Evolutionary conservation across 225 moss, liverwort and hornwort genomes (phyloP).

Genomic region (Bryoerythrophyllum caledonicum): DNA sequence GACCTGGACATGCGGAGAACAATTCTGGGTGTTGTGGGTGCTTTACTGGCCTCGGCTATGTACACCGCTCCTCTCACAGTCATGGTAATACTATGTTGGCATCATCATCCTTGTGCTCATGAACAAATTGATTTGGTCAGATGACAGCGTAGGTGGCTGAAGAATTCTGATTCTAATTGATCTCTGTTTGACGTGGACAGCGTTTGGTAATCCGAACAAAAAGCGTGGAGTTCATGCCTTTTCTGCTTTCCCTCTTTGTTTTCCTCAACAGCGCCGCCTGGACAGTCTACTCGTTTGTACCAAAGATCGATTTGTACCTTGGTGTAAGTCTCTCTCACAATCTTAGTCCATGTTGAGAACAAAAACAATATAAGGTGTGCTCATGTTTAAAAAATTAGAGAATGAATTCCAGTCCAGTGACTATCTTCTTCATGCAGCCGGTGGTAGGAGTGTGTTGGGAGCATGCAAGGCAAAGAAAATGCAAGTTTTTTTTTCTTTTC

Average conservation of each 20-base stretch:
- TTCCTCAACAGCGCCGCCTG: slow-evolving; percentile 48
- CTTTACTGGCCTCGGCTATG: slow-evolving; percentile 14
- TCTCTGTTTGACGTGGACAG: slow-evolving; percentile 24
- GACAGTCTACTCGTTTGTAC: slow-evolving; percentile 41
- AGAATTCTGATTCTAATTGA: background rate
- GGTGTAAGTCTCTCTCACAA: slow-evolving; percentile 29
- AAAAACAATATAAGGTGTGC: background rate
- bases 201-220: slow-evolving; percentile 48
- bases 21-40: slow-evolving; percentile 29
- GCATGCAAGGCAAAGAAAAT: no score
- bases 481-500: no score
- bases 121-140: background rate
- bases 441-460: background rate
- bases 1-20: slow-evolving; percentile 15
- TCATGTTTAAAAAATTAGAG: background rate
- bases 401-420: background rate
- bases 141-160: background rate
- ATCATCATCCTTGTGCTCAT: background rate
- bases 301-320: slow-evolving; percentile 39
- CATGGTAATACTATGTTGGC: slow-evolving; percentile 35
- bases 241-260: slow-evolving; percentile 55
- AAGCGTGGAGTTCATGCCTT: slow-evolving; percentile 73
- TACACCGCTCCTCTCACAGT: slow-evolving; percentile 60
- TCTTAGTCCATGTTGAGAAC: background rate
- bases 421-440: background rate